A percentile compares a stretch with the other conserved stretches of the same genome.
phyloP scores from a whole-genome alignment of 495 filamentous ascomycete species.

The Penicillium ochrochloron region DNA sequence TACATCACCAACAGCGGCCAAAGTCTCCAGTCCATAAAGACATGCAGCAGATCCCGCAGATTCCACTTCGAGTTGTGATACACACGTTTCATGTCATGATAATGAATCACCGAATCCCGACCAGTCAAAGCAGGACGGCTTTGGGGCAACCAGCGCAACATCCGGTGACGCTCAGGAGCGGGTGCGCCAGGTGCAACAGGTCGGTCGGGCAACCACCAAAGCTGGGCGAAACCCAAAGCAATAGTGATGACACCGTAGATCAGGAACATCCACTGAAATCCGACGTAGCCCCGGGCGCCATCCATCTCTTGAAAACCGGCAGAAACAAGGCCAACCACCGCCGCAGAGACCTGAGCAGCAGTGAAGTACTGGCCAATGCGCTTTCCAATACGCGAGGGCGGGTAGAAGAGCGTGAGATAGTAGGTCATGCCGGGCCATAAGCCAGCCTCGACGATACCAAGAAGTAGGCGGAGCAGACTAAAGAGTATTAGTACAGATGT shows the following conservation, averaged over 20 bases:
- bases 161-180: slow-evolving; percentile 41
- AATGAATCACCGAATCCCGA: slow-evolving; percentile 80
- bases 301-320: slow-evolving; percentile 94
- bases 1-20: slow-evolving; percentile 91
- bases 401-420: slow-evolving; percentile 91
- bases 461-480: slow-evolving; percentile 78
- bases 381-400: slow-evolving; percentile 82
- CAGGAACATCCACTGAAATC: slow-evolving; percentile 96
- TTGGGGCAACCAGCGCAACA: slow-evolving; percentile 62
- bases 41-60: slow-evolving; percentile 64
- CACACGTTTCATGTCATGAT: slow-evolving; percentile 79
- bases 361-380: slow-evolving; percentile 90
- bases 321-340: slow-evolving; percentile 87
- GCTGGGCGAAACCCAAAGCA: slow-evolving; percentile 67
- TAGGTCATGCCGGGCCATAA: slow-evolving; percentile 98
- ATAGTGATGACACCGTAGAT: slow-evolving; percentile 80
- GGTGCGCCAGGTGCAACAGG: slow-evolving; percentile 68
- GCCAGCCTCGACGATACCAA: slow-evolving; percentile 87
- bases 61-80: slow-evolving; percentile 76
- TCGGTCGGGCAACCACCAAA: slow-evolving; percentile 92
- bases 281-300: slow-evolving; percentile 72
- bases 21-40: slow-evolving; percentile 82
- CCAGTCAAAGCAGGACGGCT: slow-evolving; percentile 74
- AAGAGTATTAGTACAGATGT: not conserved
- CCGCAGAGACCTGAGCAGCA: slow-evolving; percentile 85